Conservation (phyloP, 306 rosid genomes). For the Fragaria iinumae region DNA sequence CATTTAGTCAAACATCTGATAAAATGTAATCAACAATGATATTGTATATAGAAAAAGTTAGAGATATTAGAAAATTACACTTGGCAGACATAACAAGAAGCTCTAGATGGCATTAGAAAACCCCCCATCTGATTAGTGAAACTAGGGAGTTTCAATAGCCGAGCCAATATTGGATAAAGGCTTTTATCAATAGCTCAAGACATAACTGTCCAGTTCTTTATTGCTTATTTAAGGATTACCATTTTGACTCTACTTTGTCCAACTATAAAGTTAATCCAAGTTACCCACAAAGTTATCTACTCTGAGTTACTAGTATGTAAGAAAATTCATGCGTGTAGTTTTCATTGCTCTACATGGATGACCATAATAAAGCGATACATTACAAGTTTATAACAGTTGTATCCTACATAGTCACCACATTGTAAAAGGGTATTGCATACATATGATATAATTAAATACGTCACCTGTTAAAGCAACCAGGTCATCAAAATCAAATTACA, state of each 20-base stretch:
- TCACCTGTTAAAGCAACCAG: neutral
- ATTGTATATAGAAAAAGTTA: neutral
- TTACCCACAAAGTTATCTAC: neutral
- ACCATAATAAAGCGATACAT: neutral
- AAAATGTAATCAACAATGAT: neutral
- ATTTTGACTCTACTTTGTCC: neutral
- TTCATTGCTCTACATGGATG: neutral
- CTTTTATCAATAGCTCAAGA: neutral
- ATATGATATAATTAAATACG: neutral
- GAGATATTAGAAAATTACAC: neutral
- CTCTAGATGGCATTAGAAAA: conserved; percentile 3
- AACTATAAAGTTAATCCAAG: neutral
- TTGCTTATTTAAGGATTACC: neutral
- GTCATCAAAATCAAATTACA: neutral
- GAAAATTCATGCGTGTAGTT: neutral
- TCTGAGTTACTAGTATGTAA: neutral
- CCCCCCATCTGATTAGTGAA: neutral
- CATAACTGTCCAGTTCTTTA: neutral
- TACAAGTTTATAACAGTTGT: neutral
- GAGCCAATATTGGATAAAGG: neutral
- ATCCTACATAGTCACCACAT: neutral
- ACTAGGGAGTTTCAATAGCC: neutral
- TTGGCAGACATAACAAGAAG: neutral
- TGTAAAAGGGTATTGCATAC: neutral
- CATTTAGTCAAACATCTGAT: neutral